Evolutionary conservation across 2,329 filamentous ascomycete genomes (phyloP), one percentile per base, ranked within the genome.

Genomic region (Penicillium griseofulvum): DNA sequence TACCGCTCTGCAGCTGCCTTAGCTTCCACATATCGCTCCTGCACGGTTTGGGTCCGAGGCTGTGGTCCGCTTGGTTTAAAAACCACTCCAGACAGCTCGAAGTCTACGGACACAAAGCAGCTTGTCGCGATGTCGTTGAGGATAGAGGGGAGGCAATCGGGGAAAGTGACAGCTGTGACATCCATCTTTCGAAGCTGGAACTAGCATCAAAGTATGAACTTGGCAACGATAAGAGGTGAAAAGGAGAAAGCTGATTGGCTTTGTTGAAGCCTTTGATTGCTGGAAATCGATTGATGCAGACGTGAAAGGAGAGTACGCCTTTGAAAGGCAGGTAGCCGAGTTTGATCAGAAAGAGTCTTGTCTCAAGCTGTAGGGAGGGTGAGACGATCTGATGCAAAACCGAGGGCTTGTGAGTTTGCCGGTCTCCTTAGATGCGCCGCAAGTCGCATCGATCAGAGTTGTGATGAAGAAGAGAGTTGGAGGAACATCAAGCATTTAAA

Each of bases 21-120:
- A 54, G 78, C 77, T 58, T 88, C 85, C 11, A 75, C 71, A 65
- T 88, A 89, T 52, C 82, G 80, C 41, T 85, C 74, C 62, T 88
- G 81, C 2, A 88, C 71, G 3, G 79, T 80, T 31, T 78, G 78
- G 54, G 77, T 78, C 34, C 76, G 74, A 36, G 67, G 64, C 29
- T 74, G 70, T 12, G 65, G 61, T 53, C 65, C 67, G 14, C 65
- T 63, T 42, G 74, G 71, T 24, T 77, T 78, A 12, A 69, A 70
- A 3, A 78, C 76, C 22, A 89, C 85, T 2, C 86, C 86, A 14
- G 85, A 87, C 43, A 88, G 80, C 69, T 89, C 86, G 12, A 88
- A 76, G 65, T 89, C 86, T 55, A 89, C 76, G 3, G 85, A 77
- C 12, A 89, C 81, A 62, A 87, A 88, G 56, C 80, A 78, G 33